Evolutionary conservation across 2,329 filamentous ascomycete species (phyloP).

Genomic region (Coniella vitis): DNA sequence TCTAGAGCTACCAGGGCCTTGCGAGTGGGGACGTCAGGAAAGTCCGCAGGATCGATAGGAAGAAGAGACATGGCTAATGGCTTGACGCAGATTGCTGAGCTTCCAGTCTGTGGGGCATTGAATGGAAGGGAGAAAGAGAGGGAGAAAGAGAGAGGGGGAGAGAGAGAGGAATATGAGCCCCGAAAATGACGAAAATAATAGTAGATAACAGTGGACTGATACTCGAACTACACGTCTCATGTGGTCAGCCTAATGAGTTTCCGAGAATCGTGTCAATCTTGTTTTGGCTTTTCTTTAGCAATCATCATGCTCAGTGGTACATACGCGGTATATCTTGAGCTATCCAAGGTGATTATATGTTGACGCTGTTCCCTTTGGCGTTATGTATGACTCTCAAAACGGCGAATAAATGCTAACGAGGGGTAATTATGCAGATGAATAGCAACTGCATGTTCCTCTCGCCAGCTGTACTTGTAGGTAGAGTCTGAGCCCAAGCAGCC

Average conservation of each 20-base stretch:
- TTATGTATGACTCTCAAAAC: too few species aligned
- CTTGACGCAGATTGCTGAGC: background rate
- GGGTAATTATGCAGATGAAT: too few species aligned
- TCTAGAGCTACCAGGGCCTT: slow-evolving; percentile 77
- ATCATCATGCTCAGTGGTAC: background rate
- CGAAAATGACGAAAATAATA: background rate
- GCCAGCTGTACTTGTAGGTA: too few species aligned
- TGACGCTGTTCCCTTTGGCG: too few species aligned
- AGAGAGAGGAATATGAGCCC: too few species aligned
- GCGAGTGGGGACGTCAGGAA: slow-evolving; percentile 51
- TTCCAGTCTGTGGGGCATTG: background rate
- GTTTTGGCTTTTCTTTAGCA: background rate
- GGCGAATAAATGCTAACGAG: too few species aligned
- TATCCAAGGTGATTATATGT: background rate
- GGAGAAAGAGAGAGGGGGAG: background rate
- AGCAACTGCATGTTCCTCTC: too few species aligned
- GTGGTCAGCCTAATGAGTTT: background rate
- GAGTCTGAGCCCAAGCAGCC: too few species aligned
- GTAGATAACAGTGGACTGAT: background rate
- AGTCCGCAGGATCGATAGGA: slow-evolving; percentile 46
- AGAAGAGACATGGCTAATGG: slow-evolving; percentile 33
- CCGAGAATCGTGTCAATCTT: background rate
- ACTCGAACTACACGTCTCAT: background rate
- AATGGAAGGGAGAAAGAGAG: background rate
- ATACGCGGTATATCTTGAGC: background rate